Percentiles rank a stretch among this genome's conserved stretches.
These are phyloP conservation scores for Herpotrichia juniperi DNA, from an alignment of 2,329 filamentous ascomycete species.

Conservation along the genomic window DNA sequence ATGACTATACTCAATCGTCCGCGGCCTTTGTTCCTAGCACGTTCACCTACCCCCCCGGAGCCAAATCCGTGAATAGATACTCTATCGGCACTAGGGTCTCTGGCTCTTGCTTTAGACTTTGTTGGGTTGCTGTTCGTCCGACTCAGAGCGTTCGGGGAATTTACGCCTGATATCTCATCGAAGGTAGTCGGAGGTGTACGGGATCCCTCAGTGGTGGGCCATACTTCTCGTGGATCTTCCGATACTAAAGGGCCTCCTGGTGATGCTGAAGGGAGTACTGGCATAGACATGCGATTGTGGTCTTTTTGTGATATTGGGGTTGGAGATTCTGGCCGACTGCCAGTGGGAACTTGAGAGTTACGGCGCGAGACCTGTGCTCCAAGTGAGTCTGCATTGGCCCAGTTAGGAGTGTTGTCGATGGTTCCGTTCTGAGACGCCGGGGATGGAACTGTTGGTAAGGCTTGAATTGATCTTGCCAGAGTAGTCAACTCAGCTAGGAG, in stretches of 20 bases:
- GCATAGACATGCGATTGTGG: conserved; percentile 81
- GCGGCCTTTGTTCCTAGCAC: conserved; percentile 80
- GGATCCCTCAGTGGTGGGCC: conserved; percentile 32
- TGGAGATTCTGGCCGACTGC: conserved; percentile 39
- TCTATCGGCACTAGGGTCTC: conserved; percentile 65
- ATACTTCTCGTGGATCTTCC: conserved; percentile 35
- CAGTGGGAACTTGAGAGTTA: conserved; percentile 36
- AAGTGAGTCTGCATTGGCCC: conserved; percentile 34
- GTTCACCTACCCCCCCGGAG: conserved; percentile 70
- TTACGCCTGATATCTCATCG: conserved; percentile 46
- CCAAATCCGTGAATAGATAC: conserved; percentile 70
- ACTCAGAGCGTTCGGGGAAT: conserved; percentile 46
- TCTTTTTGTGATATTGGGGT: conserved; percentile 59
- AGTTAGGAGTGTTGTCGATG: conserved; percentile 32
- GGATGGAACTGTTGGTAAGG: conserved; percentile 68
- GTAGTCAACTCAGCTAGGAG: conserved; percentile 56
- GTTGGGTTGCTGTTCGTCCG: conserved; percentile 41
- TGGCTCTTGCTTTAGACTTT: conserved; percentile 60
- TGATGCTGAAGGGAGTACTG: conserved; percentile 58
- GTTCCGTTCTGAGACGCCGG: conserved; percentile 37
- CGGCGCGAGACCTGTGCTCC: conserved; percentile 30
- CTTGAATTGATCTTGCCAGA: conserved; percentile 55
- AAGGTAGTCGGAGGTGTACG: conserved; percentile 57
- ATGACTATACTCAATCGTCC: conserved; percentile 79
- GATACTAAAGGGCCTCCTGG: conserved; percentile 23